Conservation (phyloP, 768 basidiomycete genomes). For the Panaeolus papilionaceus region DNA sequence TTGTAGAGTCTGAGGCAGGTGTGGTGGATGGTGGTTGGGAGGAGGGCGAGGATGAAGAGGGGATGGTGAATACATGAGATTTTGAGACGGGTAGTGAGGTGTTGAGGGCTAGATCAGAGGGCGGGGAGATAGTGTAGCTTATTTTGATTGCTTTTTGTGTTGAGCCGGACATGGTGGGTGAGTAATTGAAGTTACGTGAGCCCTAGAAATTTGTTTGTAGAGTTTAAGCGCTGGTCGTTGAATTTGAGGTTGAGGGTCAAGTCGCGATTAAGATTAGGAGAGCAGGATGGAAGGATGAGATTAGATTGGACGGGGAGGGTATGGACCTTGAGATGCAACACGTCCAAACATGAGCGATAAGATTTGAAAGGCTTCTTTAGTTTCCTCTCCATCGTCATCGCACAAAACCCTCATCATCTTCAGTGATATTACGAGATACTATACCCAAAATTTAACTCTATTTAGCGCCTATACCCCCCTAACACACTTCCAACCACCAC, state of each 20-base stretch:
- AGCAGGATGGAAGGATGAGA: neutral
- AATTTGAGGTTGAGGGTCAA: neutral
- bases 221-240: no score
- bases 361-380: constrained; percentile 1
- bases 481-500: neutral
- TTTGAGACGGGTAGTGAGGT: constrained; percentile 11
- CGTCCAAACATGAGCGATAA: constrained; percentile 21
- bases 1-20: neutral
- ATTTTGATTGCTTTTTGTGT: constrained; percentile 28
- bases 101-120: constrained; percentile 18
- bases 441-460: no score
- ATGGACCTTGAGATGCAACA: neutral
- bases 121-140: constrained; percentile 30
- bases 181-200: neutral
- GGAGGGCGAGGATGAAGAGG: neutral
- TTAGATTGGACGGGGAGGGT: neutral
- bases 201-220: no score
- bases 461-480: neutral
- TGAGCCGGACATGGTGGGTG: constrained; percentile 1
- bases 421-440: no score
- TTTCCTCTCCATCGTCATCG: neutral
- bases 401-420: no score
- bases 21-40: neutral
- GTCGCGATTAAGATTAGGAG: neutral
- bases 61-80: constrained; percentile 23